phyloP scores from a whole-genome alignment of 768 basidiomycete species.

The Tricholoma flavovirens region DNA sequence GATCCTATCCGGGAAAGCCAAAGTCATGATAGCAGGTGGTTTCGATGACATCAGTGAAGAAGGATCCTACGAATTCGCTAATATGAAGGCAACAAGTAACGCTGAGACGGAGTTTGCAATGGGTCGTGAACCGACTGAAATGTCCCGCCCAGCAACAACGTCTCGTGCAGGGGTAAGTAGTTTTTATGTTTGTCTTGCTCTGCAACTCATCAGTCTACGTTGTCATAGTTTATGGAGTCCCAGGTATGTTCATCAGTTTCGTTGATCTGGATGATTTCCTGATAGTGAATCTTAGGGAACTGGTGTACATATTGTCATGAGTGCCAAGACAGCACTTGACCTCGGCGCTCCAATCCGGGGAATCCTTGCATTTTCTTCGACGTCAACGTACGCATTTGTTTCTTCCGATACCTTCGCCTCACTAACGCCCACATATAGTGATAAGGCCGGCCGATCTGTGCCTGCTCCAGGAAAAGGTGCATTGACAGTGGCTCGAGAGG shows the following conservation, averaged over 20 bases:
- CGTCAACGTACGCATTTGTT: slow-evolving; percentile 68
- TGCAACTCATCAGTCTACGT: slow-evolving; percentile 3
- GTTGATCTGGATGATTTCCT: neutral
- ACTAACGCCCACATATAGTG: slow-evolving; percentile 39
- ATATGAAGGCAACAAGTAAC: slow-evolving; percentile 99
- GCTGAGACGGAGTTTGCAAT: slow-evolving; percentile 96
- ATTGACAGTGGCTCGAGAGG: slow-evolving; percentile 81
- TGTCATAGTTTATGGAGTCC: slow-evolving; percentile 83
- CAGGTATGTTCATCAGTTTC: slow-evolving; percentile 31
- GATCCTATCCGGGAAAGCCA: slow-evolving; percentile 91
- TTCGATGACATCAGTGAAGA: slow-evolving; percentile 99
- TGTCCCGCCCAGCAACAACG: slow-evolving; percentile 95
- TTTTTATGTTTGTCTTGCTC: slow-evolving; percentile 4
- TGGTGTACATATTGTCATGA: slow-evolving; percentile 97
- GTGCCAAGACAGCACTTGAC: slow-evolving; percentile 90
- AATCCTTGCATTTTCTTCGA: slow-evolving; percentile 92
- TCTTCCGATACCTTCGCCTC: neutral
- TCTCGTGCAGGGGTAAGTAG: slow-evolving; percentile 85
- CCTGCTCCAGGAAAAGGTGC: slow-evolving; percentile 96
- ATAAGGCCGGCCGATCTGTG: slow-evolving; percentile 97
- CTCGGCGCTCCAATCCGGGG: slow-evolving; percentile 92
- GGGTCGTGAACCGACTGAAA: slow-evolving; percentile 98
- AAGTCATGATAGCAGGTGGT: slow-evolving; percentile 98
- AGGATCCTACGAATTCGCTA: slow-evolving; percentile 97
- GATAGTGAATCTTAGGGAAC: slow-evolving; percentile 44